Conservation (phyloP, 305 asterid species). For the Solanum hybrid region DNA sequence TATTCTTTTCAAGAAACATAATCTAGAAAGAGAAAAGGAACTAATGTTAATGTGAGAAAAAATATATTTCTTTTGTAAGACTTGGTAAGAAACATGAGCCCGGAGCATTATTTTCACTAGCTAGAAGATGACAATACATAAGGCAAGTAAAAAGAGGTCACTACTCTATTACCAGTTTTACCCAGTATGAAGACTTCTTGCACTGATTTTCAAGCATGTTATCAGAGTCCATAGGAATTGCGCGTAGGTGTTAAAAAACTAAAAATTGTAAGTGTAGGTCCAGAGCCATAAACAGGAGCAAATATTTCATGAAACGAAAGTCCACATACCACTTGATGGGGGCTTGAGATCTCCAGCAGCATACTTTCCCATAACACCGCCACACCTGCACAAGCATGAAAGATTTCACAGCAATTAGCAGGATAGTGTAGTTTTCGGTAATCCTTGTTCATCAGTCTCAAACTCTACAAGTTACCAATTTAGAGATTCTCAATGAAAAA, state of each 20-base stretch:
- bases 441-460: neutral
- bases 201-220: neutral
- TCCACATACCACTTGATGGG: slow-evolving; percentile 72
- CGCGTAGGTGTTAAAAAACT: neutral
- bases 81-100: neutral
- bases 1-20: neutral
- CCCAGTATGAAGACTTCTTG: neutral
- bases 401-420: neutral
- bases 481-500: neutral
- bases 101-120: neutral
- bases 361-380: slow-evolving; percentile 98
- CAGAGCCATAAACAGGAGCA: neutral
- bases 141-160: neutral
- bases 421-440: neutral
- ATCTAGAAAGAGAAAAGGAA: neutral
- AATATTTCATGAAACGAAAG: neutral
- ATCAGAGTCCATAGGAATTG: neutral
- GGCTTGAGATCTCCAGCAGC: slow-evolving; percentile 97
- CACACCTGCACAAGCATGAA: slow-evolving; percentile 53
- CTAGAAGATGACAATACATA: neutral
- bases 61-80: neutral
- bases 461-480: neutral
- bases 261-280: neutral
- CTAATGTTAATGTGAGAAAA: neutral
- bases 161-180: neutral